phyloP scores from a whole-genome alignment of 345 rosid species.

The Hibiscus mutabilis region DNA sequence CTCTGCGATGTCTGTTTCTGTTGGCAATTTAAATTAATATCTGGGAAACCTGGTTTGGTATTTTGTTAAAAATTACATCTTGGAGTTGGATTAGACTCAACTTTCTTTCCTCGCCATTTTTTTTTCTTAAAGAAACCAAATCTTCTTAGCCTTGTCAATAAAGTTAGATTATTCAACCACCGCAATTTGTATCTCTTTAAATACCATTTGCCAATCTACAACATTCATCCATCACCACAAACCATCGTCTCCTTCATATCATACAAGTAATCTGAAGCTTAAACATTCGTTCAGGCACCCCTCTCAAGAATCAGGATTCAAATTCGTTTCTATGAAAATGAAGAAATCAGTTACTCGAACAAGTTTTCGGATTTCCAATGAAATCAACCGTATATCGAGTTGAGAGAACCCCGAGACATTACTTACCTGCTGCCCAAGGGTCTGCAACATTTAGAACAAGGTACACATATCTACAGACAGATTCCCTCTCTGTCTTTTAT shows the following conservation, averaged over 20 bases:
- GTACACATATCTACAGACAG: slow-evolving; percentile 1
- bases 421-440: slow-evolving; percentile 22
- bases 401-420: slow-evolving; percentile 26
- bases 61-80: background rate
- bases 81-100: background rate
- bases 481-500: no score
- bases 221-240: slow-evolving; percentile 6
- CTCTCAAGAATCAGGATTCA: background rate
- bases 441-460: slow-evolving; percentile 17
- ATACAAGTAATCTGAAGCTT: no score
- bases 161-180: background rate
- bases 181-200: background rate
- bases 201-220: slow-evolving; percentile 5
- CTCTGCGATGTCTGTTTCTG: background rate
- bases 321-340: slow-evolving; percentile 13
- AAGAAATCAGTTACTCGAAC: slow-evolving; percentile 21
- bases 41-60: background rate
- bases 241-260: background rate
- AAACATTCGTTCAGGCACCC: background rate
- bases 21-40: no score
- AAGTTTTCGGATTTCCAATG: slow-evolving; percentile 20
- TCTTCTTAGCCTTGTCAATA: background rate
- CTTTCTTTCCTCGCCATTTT: background rate
- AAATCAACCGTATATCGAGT: slow-evolving; percentile 16
- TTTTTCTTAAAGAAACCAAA: slow-evolving; percentile 15